Conservation (phyloP, 768 basidiomycete species). For the Tephrocybe rancida region DNA sequence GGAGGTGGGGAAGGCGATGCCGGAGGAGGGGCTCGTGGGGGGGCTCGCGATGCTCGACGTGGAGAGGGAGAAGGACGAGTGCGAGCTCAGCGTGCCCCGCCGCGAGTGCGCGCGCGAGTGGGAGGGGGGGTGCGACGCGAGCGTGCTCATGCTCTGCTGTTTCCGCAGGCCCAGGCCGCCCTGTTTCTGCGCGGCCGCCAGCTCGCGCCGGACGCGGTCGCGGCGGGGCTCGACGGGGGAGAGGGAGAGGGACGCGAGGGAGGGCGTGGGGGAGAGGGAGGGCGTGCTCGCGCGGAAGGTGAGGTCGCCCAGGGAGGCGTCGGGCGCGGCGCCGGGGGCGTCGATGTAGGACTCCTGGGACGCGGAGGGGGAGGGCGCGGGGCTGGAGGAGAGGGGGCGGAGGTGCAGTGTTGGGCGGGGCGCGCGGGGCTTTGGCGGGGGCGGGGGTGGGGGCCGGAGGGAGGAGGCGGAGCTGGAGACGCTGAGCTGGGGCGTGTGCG, state of each 20-base stretch:
- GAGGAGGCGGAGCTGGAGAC: background rate
- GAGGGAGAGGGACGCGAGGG: background rate
- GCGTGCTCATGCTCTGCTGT: background rate
- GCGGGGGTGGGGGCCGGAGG: background rate
- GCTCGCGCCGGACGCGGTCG: background rate
- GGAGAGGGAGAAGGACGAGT: background rate
- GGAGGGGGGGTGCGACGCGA: background rate
- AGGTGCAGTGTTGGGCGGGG: background rate
- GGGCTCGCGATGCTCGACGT: background rate
- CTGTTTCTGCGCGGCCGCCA: background rate
- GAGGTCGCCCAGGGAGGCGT: background rate
- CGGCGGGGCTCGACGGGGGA: background rate
- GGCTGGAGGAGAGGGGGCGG: conserved; percentile 1
- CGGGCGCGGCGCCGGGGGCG: background rate
- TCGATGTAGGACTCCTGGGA: background rate
- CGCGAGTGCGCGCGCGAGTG: background rate
- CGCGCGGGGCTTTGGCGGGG: background rate
- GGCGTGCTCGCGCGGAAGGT: background rate
- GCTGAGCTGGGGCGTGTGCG: background rate
- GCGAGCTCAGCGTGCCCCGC: background rate
- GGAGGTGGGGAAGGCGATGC: background rate
- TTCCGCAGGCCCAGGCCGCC: too few relatives aligned
- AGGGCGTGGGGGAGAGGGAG: background rate
- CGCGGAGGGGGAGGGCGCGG: background rate
- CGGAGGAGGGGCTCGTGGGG: background rate